These are phyloP conservation scores for Hyaloscypha variabilis DNA, from an alignment of 495 filamentous ascomycete species.

Conservation along the genomic window DNA sequence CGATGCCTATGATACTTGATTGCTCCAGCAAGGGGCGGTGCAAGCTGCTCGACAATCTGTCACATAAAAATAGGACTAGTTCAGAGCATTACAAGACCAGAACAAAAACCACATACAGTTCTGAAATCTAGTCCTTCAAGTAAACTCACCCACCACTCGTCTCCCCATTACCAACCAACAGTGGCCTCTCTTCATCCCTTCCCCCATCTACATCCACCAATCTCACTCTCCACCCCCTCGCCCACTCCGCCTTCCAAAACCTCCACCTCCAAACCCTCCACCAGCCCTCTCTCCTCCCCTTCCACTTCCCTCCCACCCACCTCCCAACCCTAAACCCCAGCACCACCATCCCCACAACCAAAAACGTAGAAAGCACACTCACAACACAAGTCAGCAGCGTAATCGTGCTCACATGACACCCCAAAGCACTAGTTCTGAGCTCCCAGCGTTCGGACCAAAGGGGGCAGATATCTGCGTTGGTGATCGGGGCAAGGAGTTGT, in stretches of 20 bases:
- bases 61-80: neutral
- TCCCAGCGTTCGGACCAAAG: constrained; percentile 53
- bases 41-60: neutral
- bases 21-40: too few relatives aligned
- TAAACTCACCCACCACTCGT: neutral
- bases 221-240: constrained; percentile 18
- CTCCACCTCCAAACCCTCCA: constrained; percentile 36
- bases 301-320: constrained; percentile 28
- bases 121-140: too few relatives aligned
- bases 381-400: constrained; percentile 46
- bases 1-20: too few relatives aligned
- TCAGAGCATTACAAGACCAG: too few relatives aligned
- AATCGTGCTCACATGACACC: constrained; percentile 54
- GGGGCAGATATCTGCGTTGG: constrained; percentile 48
- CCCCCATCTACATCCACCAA: constrained; percentile 20
- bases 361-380: constrained; percentile 40
- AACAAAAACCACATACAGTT: too few relatives aligned
- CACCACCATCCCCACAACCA: constrained; percentile 36
- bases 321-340: constrained; percentile 25
- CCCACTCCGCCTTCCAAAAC: constrained; percentile 14
- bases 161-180: constrained; percentile 1
- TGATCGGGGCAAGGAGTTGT: constrained; percentile 48
- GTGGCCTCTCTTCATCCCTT: constrained; percentile 6
- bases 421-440: constrained; percentile 47
- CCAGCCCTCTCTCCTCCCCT: constrained; percentile 33